Evolutionary conservation across 148 eudicot genomes (phyloP), one percentile per base, ranked within the genome.

Genomic region (Persicaria maculosa): DNA sequence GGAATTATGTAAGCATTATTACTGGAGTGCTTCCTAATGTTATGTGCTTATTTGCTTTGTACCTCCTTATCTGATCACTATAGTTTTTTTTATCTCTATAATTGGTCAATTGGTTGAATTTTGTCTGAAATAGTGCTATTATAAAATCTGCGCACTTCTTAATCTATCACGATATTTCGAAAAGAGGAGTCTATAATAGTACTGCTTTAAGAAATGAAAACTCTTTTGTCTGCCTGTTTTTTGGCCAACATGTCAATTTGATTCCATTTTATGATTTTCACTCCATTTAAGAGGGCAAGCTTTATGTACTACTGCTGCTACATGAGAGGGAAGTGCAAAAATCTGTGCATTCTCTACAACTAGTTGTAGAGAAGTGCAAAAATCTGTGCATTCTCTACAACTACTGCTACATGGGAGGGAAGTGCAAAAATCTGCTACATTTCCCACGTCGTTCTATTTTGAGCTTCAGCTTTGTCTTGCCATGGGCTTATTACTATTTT

Each of bases 251-350:
- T 20, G 22, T 20, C 22, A 20, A 20, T 20, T 20, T 11, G 53
- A 16, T 40, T 4, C 58, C n/a, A 50, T 43, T 44, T 19, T 4
- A 12, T 43, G 47, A 20, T 20, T 73, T 68, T 52, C 8, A 15
- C 0, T 20, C 22, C 9, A 50, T 80, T 71, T 58, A 79, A 93
- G 98, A 74, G 97, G 93, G 62, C 98, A 93, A 85, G 85, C 97
- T 44, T 83, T 80, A 97, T 97, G 22, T 20, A 20, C 22, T 20
- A 20, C 22, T 20, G 22, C 22, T 20, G 22, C 76, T 97, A 91
- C 64, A 53, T 91, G 22, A 97, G 98, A 72, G 98, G 98, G 75
- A 93, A 93, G 86, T 89, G 91, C 78, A 87, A 91, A 97, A 97
- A 74, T 80, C 86, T 70, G 88, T 79, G 89, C n/a, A n/a, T n/a